phyloP scores from a whole-genome alignment of 2,329 filamentous ascomycete species.

The Arthrinium phaeospermum region DNA sequence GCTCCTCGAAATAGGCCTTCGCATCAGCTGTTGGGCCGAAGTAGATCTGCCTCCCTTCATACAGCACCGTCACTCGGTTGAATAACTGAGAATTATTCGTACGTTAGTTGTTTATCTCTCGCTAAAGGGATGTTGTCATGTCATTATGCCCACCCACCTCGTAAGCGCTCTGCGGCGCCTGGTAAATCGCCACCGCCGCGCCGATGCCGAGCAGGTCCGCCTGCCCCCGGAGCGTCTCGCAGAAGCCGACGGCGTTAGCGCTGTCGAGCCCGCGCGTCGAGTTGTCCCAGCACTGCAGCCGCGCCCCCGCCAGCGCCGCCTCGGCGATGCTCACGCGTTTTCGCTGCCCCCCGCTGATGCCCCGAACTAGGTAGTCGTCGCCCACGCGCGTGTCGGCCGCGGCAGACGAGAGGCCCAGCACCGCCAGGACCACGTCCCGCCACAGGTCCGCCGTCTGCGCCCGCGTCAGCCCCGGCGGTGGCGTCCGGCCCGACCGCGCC shows the following conservation, averaged over 20 bases:
- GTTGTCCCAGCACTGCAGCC: conserved; percentile 74
- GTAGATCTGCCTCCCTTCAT: conserved; percentile 79
- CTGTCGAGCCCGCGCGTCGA: conserved; percentile 76
- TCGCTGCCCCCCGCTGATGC: conserved; percentile 76
- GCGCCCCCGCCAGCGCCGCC: conserved; percentile 62
- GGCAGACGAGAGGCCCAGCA: conserved; percentile 76
- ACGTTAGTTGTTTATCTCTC: no score
- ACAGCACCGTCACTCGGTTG: conserved; percentile 76
- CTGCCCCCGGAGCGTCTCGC: conserved; percentile 64
- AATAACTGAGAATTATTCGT: conserved; percentile 53
- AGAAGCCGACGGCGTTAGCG: conserved; percentile 78
- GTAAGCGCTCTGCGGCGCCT: conserved; percentile 69
- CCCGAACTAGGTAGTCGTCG: conserved; percentile 72
- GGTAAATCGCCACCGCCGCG: not conserved
- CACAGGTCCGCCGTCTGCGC: not conserved
- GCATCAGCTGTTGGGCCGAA: conserved; percentile 68
- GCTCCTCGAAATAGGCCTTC: conserved; percentile 68
- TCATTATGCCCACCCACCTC: conserved; percentile 43
- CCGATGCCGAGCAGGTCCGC: conserved; percentile 39
- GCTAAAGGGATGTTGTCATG: not conserved
- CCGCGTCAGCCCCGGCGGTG: not conserved
- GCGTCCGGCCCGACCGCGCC: not conserved
- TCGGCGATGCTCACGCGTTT: conserved; percentile 71
- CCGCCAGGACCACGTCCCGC: conserved; percentile 75
- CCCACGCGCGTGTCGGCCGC: conserved; percentile 75